Conservation (phyloP, 805 yeast genomes). For the Yamadazyma sp. region DNA sequence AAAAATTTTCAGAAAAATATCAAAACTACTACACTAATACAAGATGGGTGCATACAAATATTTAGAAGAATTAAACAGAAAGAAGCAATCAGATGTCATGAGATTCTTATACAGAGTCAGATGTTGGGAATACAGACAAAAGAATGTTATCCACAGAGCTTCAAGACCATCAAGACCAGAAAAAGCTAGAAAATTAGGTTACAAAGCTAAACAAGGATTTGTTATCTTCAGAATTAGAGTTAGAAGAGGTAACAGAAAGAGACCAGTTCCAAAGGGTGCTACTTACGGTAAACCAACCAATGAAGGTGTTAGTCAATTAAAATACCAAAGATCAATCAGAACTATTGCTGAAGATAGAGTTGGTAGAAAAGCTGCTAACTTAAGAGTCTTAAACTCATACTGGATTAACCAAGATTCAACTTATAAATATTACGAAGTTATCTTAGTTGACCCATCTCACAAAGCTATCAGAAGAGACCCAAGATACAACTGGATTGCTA, state of each 20-base stretch:
- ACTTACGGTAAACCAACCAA: conserved; percentile 99
- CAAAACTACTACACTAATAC: not conserved
- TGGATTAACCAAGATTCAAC: conserved; percentile 99
- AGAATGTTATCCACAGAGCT: conserved; percentile 98
- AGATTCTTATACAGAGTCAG: conserved; percentile 99
- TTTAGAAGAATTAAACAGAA: conserved; percentile 98
- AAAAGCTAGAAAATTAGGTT: conserved; percentile 99
- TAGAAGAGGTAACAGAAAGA: conserved; percentile 99
- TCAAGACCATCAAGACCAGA: conserved; percentile 99
- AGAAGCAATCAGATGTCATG: conserved; percentile 99
- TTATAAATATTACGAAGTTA: conserved; percentile 98
- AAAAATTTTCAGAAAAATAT: conserved; percentile 9
- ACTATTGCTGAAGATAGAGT: conserved; percentile 99
- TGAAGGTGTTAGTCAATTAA: conserved; percentile 99
- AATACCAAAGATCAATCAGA: conserved; percentile 98
- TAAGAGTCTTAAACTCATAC: conserved; percentile 99
- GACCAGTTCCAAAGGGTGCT: conserved; percentile 99
- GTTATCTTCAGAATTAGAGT: conserved; percentile 98
- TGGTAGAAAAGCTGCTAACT: conserved; percentile 97
- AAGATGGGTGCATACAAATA: conserved; percentile 99
- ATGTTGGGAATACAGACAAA: conserved; percentile 99
- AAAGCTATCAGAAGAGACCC: conserved; percentile 98
- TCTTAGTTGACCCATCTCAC: conserved; percentile 96
- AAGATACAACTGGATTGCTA: conserved; percentile 98
- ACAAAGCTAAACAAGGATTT: conserved; percentile 99